Evolutionary conservation across 495 filamentous ascomycete genomes (phyloP), one percentile per base, ranked within the genome.

Genomic region (Bacidia rubella): DNA sequence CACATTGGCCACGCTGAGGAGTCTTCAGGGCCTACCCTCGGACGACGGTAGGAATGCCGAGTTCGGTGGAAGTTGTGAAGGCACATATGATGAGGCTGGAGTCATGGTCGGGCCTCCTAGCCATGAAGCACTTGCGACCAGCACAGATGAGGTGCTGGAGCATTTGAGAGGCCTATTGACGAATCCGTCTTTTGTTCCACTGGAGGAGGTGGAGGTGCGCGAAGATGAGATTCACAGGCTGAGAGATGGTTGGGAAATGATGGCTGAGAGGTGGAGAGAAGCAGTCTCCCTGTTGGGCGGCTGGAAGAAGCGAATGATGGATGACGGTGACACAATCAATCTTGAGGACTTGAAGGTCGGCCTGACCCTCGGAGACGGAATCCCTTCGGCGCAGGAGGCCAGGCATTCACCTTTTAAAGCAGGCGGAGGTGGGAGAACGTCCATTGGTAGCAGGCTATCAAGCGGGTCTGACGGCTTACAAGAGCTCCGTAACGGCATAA

Each of bases 161-260:
- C 86, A 92, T 56, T 71, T 97, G 45, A 77, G 82, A 55, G 85
- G 74, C 2, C 72, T 98, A 32, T 71, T 98, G 24, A 95, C 90
- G 11, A 95, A 96, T 56, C 92, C 92, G 3, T 90, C 86, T 9
- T 98, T 97, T 65, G 92, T 96, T 26, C 86, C 92, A 0, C 74
- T 98, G n/a, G 93, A 97, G 62, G 83, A 96, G 64, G 86, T 96
- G 5, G 86, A 89, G 54, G 70, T 90, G 17, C 78, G 90, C 25
- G 90, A 98, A 54, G 85, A 93, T 41, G 90, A 95, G 60, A 96
- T 98, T 53, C 72, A 75, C 20, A 71, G 84, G 54, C 69, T 97
- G 11, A 80, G 85, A 24, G 78, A 84, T 52, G 86, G 87, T 21
- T 93, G 89, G 80, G 86, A 90, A 64, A 87, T 81, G 64, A 89